Conservation (phyloP, 495 filamentous ascomycete species). For the Penicillium daleae region DNA sequence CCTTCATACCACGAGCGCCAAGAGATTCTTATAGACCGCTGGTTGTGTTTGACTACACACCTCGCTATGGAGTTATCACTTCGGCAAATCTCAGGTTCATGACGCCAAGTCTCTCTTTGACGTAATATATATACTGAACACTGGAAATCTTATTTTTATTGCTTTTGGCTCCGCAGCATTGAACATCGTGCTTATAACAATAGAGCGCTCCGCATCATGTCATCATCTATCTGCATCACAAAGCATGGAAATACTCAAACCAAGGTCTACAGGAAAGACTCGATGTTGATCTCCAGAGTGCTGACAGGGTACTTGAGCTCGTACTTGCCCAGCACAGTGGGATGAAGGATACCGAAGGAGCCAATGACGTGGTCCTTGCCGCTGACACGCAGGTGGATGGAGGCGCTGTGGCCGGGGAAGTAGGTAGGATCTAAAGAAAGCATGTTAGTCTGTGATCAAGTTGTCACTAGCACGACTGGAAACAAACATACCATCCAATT, state of each 20-base stretch:
- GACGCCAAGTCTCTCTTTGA: not conserved
- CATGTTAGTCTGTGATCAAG: constrained; percentile 6
- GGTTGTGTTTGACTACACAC: not conserved
- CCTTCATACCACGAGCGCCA: too few species aligned
- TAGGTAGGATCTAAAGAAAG: constrained; percentile 72
- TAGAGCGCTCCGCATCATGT: constrained; percentile 29
- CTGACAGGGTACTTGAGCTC: constrained; percentile 93
- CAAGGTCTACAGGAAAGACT: constrained; percentile 76
- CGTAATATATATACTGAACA: constrained; percentile 8
- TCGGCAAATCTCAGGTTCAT: too few species aligned
- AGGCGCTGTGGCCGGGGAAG: constrained; percentile 86
- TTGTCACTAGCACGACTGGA: not conserved
- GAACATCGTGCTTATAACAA: constrained; percentile 17
- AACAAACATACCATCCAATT: constrained; percentile 68
- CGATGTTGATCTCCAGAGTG: constrained; percentile 93
- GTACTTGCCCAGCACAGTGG: constrained; percentile 89
- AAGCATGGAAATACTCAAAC: not conserved
- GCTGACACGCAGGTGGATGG: constrained; percentile 71
- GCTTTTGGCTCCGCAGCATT: constrained; percentile 27
- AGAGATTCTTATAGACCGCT: too few species aligned
- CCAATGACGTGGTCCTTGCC: constrained; percentile 77
- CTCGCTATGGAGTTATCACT: not conserved
- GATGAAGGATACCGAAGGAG: constrained; percentile 90
- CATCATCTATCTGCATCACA: constrained; percentile 31
- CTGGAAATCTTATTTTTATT: constrained; percentile 21